Conservation (phyloP, 2,329 filamentous ascomycete genomes). For the Apiospora aurea region DNA sequence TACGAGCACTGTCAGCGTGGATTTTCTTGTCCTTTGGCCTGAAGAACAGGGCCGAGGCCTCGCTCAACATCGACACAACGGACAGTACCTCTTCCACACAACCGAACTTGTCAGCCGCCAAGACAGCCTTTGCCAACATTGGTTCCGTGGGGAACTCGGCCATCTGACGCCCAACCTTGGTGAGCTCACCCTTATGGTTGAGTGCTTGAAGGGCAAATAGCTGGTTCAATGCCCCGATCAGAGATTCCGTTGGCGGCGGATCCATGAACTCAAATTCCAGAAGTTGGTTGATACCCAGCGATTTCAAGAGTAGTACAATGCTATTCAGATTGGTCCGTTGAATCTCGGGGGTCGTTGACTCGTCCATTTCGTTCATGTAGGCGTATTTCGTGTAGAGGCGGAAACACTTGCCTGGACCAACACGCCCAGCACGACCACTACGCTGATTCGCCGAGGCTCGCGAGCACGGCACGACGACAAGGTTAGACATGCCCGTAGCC, state of each 20-base stretch:
- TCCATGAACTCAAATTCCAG: constrained; percentile 98
- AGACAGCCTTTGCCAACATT: constrained; percentile 87
- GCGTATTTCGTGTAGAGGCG: constrained; percentile 92
- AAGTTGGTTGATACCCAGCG: constrained; percentile 89
- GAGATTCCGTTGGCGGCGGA: constrained; percentile 84
- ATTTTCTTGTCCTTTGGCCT: constrained; percentile 97
- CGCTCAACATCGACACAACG: constrained; percentile 92
- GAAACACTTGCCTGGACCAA: constrained; percentile 92
- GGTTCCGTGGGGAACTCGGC: constrained; percentile 93
- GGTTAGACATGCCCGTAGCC: constrained; percentile 87
- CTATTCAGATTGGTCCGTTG: constrained; percentile 87
- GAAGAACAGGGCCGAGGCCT: constrained; percentile 90
- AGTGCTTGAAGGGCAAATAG: constrained; percentile 90
- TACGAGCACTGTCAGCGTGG: constrained; percentile 88
- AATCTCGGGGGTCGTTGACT: constrained; percentile 91
- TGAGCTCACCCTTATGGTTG: constrained; percentile 87
- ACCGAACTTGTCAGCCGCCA: constrained; percentile 88
- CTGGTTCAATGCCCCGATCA: constrained; percentile 88
- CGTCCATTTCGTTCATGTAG: constrained; percentile 93
- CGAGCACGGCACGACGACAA: constrained; percentile 91
- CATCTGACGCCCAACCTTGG: constrained; percentile 92
- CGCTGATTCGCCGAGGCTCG: constrained; percentile 92
- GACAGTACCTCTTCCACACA: constrained; percentile 93
- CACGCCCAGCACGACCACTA: constrained; percentile 90
- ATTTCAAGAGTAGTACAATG: constrained; percentile 86